Conservation (phyloP, 2,329 filamentous ascomycete genomes). For the Trichophyton schoenleinii region DNA sequence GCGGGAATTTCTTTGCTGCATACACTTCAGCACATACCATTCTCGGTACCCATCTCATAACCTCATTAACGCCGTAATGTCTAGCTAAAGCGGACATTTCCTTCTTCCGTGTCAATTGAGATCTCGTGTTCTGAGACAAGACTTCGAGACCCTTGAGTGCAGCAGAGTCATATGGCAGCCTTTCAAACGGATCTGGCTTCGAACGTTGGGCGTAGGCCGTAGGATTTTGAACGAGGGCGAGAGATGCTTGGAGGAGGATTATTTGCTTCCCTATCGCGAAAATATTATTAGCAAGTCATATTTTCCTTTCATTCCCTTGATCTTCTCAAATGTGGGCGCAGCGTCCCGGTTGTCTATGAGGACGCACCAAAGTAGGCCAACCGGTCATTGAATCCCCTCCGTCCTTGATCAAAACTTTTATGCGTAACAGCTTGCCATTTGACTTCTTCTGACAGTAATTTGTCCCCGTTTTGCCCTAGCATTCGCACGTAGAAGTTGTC, state of each 20-base stretch:
- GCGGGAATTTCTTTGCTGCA: background rate
- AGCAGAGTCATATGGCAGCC: constrained; percentile 56
- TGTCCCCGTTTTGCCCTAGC: constrained; percentile 59
- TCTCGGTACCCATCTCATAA: constrained; percentile 80
- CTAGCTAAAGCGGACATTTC: constrained; percentile 57
- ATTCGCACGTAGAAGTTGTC: constrained; percentile 67
- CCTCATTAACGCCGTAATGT: constrained; percentile 56
- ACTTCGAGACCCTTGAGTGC: constrained; percentile 62
- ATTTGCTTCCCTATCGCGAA: constrained; percentile 46
- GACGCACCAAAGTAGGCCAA: constrained; percentile 71
- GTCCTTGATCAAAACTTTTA: constrained; percentile 94
- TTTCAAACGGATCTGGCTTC: constrained; percentile 41
- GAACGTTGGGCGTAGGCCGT: constrained; percentile 19
- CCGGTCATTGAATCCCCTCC: constrained; percentile 86
- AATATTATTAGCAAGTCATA: background rate
- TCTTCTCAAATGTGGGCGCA: background rate
- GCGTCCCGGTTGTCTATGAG: background rate
- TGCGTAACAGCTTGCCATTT: constrained; percentile 97
- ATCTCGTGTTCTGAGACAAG: constrained; percentile 49
- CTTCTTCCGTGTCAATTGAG: constrained; percentile 49
- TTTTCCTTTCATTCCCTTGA: background rate
- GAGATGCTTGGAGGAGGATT: constrained; percentile 51
- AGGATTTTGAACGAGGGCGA: constrained; percentile 45
- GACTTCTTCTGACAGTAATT: constrained; percentile 70
- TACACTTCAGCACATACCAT: constrained; percentile 45